Conservation (phyloP, 228 moss, liverwort and hornwort species). For the Sphagnum fallax region DNA sequence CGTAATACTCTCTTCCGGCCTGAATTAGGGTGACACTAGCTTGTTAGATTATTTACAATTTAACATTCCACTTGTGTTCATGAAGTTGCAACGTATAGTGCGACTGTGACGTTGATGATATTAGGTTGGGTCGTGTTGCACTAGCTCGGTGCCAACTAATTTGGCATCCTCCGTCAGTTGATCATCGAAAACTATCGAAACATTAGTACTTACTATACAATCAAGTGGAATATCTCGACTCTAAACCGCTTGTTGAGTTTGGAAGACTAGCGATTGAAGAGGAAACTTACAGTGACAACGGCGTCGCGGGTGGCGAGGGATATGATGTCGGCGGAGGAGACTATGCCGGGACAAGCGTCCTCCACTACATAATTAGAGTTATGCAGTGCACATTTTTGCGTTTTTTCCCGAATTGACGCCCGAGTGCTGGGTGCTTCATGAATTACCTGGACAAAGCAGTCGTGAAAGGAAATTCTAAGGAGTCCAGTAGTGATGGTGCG, state of each 20-base stretch:
- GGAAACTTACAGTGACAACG: slow-evolving; percentile 20
- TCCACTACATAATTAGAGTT: slow-evolving; percentile 5
- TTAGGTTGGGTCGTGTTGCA: no score
- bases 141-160: no score
- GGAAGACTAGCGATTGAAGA: no score
- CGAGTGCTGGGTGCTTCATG: no score
- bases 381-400: no score
- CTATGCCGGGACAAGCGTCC: slow-evolving; percentile 25
- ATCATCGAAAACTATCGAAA: no score
- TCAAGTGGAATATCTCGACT: no score
- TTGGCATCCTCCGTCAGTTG: no score
- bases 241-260: no score
- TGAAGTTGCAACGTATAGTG: neutral
- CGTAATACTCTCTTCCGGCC: slow-evolving; percentile 27
- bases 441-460: slow-evolving; percentile 38
- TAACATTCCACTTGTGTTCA: neutral
- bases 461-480: slow-evolving; percentile 46
- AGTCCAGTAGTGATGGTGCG: slow-evolving; percentile 23
- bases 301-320: slow-evolving; percentile 32
- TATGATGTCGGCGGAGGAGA: slow-evolving; percentile 36
- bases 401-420: no score
- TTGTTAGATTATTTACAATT: neutral
- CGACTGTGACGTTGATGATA: neutral
- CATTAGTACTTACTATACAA: no score
- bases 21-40: slow-evolving; percentile 1